Evolutionary conservation across 768 basidiomycete genomes (phyloP), one percentile per base, ranked within the genome.

Genomic region (Nidularia pulvinata): DNA sequence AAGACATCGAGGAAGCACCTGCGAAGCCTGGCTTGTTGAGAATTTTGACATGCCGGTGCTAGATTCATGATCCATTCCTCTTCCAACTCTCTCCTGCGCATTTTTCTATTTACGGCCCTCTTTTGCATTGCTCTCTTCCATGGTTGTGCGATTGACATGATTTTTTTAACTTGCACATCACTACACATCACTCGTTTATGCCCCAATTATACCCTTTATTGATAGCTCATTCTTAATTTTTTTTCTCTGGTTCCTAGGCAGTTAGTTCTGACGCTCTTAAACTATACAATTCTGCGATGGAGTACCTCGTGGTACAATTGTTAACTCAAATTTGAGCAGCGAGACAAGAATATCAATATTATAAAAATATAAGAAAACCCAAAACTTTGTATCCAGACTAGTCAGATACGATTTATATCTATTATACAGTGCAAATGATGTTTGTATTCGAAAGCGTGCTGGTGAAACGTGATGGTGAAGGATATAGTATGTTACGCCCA

Each of bases 21-120:
- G 82, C 78, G 55, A 80, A 82, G 68, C 72, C 77, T 52, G 74
- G 75, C 58, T 72, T 89, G 51, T 76, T 88, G 75, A 78, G 81
- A 70, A 81, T 92, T 57, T 70, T 93, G 55, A 91, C 89, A 46
- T 93, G 91, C 72, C 85, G 84, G 63, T 93, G 91, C 74, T 86
- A 84, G 61, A 30, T 49, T 46, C 51, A 54, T 30, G 25, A 30
- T 30, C 64, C 62, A 58, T 65, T 71, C 56, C 63, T 70, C 69
- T 54, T 69, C 71, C 57, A 48, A 50, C 49, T 48, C 25, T 30
- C 22, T 46, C 19, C 49, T 34, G 53, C 42, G 37, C 55, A 56
- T 42, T 34, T 33, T 49, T 48, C 49, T 52, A 62, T 56, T 52
- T 49, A 47, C 42, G 54, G 33, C 16, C 46, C 35, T 44, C 53